Percentiles rank a stretch among this genome's conserved stretches.
These are phyloP conservation scores for Umbelopsis vinacea DNA, from an alignment of 192 early-diverging fungal species.

Conservation along the genomic window DNA sequence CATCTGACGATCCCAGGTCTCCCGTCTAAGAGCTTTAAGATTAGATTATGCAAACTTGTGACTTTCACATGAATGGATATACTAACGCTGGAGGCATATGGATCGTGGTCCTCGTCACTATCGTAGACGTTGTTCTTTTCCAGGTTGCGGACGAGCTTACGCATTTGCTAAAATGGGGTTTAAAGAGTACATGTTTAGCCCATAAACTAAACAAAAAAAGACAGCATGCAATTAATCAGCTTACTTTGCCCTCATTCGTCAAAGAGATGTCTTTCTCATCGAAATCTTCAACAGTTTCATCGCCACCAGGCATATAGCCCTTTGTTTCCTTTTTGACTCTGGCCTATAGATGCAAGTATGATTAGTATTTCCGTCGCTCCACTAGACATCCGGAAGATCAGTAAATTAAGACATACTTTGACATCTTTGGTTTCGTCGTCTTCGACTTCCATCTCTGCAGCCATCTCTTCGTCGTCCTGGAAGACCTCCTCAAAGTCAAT, in stretches of 20 bases:
- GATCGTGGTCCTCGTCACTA: constrained; percentile 61
- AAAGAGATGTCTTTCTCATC: constrained; percentile 47
- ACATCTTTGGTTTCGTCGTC: constrained; percentile 67
- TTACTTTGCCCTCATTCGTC: constrained; percentile 43
- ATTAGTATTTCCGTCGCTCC: not conserved
- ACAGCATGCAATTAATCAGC: constrained; percentile 31
- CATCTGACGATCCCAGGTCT: constrained; percentile 27
- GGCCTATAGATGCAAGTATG: constrained; percentile 7
- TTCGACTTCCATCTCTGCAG: constrained; percentile 68
- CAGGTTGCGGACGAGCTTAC: constrained; percentile 65
- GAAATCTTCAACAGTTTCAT: constrained; percentile 35
- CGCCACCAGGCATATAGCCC: constrained; percentile 33
- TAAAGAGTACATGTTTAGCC: constrained; percentile 10
- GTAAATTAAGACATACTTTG: constrained; percentile 34
- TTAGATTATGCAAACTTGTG: not conserved
- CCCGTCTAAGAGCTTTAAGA: not conserved
- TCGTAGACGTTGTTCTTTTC: constrained; percentile 69
- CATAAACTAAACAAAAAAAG: constrained; percentile 28
- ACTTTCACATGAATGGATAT: not conserved
- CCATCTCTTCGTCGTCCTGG: constrained; percentile 81
- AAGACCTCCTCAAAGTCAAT: constrained; percentile 82
- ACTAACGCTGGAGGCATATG: constrained; percentile 58
- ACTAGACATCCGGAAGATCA: not conserved
- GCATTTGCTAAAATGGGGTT: constrained; percentile 46
- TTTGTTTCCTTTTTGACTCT: constrained; percentile 52